A percentile compares a stretch with the other conserved stretches of the same genome.
These are phyloP conservation scores for Mollisiaceae sp. DNA, from an alignment of 2,329 filamentous ascomycete genomes.

Conservation along the genomic window DNA sequence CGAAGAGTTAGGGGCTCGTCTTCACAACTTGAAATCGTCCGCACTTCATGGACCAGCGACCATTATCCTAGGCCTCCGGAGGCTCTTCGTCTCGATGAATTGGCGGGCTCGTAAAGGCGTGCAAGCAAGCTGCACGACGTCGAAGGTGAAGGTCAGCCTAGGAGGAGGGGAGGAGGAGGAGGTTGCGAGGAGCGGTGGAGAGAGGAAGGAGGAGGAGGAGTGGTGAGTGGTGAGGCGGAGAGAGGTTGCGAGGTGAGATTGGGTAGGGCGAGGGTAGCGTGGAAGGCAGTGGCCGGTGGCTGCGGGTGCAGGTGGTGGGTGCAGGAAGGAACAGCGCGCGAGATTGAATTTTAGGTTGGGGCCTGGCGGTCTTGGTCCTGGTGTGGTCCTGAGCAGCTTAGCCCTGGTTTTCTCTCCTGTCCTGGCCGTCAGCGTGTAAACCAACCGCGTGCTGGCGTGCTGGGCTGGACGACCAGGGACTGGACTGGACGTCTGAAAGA, in stretches of 20 bases:
- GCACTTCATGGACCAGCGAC: slow-evolving; percentile 39
- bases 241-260: neutral
- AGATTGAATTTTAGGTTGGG: slow-evolving; percentile 7
- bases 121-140: slow-evolving; percentile 34
- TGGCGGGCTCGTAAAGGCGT: slow-evolving; percentile 26
- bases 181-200: slow-evolving; percentile 18
- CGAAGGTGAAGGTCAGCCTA: slow-evolving; percentile 12
- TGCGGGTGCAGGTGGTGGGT: neutral
- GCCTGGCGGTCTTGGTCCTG: too few relatives aligned
- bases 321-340: neutral
- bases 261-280: neutral
- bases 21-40: slow-evolving; percentile 35
- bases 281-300: neutral
- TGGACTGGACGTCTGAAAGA: neutral
- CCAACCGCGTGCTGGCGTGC: too few relatives aligned
- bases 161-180: slow-evolving; percentile 4
- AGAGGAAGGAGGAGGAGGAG: slow-evolving; percentile 8
- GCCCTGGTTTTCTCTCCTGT: too few relatives aligned
- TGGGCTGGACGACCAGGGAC: too few relatives aligned
- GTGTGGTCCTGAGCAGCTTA: too few relatives aligned
- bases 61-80: slow-evolving; percentile 43
- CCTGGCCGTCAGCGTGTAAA: too few relatives aligned
- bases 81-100: slow-evolving; percentile 31
- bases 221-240: slow-evolving; percentile 6
- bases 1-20: slow-evolving; percentile 30